A percentile compares a stretch with the other conserved stretches of the same genome.
Conservation (phyloP, 495 filamentous ascomycete species). For the Xylaria sp. region DNA sequence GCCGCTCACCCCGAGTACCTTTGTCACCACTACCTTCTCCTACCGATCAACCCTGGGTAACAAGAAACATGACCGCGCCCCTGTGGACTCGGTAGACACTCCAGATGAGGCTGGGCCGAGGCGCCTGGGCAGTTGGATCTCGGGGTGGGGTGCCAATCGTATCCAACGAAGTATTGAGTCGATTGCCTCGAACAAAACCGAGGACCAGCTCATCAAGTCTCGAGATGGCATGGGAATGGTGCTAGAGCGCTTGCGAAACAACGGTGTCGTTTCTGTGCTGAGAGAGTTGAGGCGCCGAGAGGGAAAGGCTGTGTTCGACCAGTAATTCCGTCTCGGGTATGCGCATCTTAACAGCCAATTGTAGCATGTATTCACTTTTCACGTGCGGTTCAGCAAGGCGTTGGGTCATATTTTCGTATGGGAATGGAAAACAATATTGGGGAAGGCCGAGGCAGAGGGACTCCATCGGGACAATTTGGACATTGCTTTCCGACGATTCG, state of each 20-base stretch:
- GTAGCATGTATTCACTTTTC: conserved; percentile 30
- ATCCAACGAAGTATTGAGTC: conserved; percentile 90
- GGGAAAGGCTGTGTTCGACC: conserved; percentile 38
- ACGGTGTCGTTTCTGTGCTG: conserved; percentile 82
- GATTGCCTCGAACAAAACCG: conserved; percentile 82
- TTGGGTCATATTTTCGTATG: conserved; percentile 33
- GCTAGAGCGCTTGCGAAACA: conserved; percentile 78
- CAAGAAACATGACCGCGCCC: conserved; percentile 63
- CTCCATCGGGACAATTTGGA: conserved; percentile 23
- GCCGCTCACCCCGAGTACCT: conserved; percentile 60
- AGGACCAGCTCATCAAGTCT: conserved; percentile 82
- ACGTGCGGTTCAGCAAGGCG: conserved; percentile 39
- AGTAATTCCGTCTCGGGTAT: conserved; percentile 15
- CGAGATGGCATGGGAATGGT: conserved; percentile 96
- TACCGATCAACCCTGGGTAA: conserved; percentile 84
- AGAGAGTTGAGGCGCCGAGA: conserved; percentile 84
- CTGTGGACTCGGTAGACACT: conserved; percentile 32
- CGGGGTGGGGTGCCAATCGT: conserved; percentile 74
- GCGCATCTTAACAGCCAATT: conserved; percentile 28
- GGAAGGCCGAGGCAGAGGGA: conserved; percentile 19
- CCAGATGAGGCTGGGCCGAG: conserved; percentile 31
- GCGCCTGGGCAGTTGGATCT: conserved; percentile 47
- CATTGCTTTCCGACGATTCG: conserved; percentile 11
- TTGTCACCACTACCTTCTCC: conserved; percentile 82
- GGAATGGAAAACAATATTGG: conserved; percentile 31